Evolutionary conservation across 106 monocot species (phyloP), one percentile per base, ranked within the genome.

Genomic region (Posidonia australis): DNA sequence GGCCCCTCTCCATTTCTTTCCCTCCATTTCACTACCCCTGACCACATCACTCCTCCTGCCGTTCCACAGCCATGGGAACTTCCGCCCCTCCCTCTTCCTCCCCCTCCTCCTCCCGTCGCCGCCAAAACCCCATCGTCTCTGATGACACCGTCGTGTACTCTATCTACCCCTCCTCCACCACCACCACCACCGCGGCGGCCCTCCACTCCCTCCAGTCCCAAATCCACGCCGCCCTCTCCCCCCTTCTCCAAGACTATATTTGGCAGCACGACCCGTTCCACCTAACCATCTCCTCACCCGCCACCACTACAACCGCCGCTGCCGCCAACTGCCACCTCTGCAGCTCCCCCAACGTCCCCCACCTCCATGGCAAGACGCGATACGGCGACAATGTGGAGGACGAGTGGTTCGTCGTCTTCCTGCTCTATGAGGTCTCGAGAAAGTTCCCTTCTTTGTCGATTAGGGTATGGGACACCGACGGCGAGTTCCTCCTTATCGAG

Each of bases 401-500:
- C 71, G 98, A 98, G 79, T 98, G 98, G 98, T 73, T 98, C 77
- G 44, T 76, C 22, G 87, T 83, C 60, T 79, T 73, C 72, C 77
- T 98, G 59, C 87, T 98, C 26, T 79, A 74, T 72, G 62, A 68
- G 65, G 54, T 79, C 58, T 77, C 90, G 57, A 60, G 64, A 19
- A 46, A 52, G 6, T 18, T 91, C 32, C 83, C 98, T 12, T 69
- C 64, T 22, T 22, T 84, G 5, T 76, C 87, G 10, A 54, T 79
- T 70, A 70, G 78, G 19, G 78, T 81, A 0, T 83, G 85, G 85
- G 98, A 99, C 69, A 83, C 87, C 12, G 91, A 99, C 55, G 98
- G 91, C 5, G 87, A 99, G 52, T 99, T 99, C 75, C 78, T 98
- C 46, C 91, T 98, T 63, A 98, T 91, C 49, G 98, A 91, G 75